Evolutionary conservation across 805 yeast species (phyloP).

Genomic region (Metschnikowia noctiluminum): DNA sequence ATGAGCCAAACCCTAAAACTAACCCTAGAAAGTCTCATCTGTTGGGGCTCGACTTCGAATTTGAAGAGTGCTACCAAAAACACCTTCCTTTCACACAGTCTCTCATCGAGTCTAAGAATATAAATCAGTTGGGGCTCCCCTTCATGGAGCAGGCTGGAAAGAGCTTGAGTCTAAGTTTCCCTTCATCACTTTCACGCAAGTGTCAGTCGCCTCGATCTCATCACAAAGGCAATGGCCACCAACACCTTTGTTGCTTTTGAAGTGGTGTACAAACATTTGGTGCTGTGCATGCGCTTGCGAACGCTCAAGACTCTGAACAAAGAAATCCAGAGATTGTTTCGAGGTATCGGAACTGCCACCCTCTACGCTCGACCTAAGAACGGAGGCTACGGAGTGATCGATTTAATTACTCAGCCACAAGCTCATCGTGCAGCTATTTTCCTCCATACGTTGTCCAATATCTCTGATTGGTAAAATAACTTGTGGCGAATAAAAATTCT

Average conservation of each 20-base stretch:
- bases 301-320: neutral
- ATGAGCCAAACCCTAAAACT: neutral
- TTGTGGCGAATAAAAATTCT: neutral
- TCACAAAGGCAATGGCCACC: neutral
- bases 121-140: neutral
- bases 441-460: neutral
- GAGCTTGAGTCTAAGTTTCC: neutral
- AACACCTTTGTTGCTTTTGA: neutral
- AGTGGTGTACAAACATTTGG: neutral
- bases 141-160: neutral
- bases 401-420: neutral
- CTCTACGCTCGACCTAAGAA: neutral
- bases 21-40: neutral
- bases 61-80: neutral
- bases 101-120: neutral
- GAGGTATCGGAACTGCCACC: neutral
- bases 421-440: neutral
- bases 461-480: neutral
- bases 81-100: neutral
- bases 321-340: no score
- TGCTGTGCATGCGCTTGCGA: neutral
- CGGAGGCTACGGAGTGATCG: neutral
- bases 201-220: neutral
- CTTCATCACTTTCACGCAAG: neutral
- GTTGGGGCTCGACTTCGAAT: neutral